Evolutionary conservation across 139 green algal genomes (phyloP).

Genomic region (Chlamydomonas applanata): DNA sequence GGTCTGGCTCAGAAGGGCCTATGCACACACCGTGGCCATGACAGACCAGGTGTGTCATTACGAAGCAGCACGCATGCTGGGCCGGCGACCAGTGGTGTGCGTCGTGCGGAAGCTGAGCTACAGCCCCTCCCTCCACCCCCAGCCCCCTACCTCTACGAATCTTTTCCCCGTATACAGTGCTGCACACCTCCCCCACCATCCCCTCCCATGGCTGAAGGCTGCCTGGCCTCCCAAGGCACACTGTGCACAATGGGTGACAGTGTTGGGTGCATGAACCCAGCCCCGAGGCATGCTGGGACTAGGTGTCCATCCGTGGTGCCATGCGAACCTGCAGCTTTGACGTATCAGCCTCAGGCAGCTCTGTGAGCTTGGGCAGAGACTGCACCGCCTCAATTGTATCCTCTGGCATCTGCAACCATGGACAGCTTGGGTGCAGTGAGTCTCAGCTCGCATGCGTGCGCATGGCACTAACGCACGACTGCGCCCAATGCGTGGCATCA

Average conservation of each 20-base stretch:
- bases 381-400: slow-evolving; percentile 67
- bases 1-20: slow-evolving; percentile 68
- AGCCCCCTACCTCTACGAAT: too few species aligned
- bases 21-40: not conserved
- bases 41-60: too few species aligned
- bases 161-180: too few species aligned
- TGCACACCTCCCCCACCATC: too few species aligned
- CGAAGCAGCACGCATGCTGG: not conserved
- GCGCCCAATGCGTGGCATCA: not conserved
- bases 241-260: too few species aligned
- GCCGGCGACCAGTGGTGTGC: too few species aligned
- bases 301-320: not conserved
- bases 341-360: not conserved
- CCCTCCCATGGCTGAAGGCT: too few species aligned
- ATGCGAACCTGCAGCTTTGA: too few species aligned
- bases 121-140: too few species aligned
- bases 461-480: not conserved
- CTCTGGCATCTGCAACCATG: slow-evolving; percentile 63
- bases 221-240: too few species aligned
- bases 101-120: not conserved
- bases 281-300: too few species aligned
- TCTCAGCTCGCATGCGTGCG: not conserved
- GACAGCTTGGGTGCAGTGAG: not conserved
- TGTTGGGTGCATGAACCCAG: not conserved
- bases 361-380: slow-evolving; percentile 56